These are phyloP conservation scores for Ochromonas danica DNA, from an alignment of 108 stramenopile species.

Conservation along the genomic window DNA sequence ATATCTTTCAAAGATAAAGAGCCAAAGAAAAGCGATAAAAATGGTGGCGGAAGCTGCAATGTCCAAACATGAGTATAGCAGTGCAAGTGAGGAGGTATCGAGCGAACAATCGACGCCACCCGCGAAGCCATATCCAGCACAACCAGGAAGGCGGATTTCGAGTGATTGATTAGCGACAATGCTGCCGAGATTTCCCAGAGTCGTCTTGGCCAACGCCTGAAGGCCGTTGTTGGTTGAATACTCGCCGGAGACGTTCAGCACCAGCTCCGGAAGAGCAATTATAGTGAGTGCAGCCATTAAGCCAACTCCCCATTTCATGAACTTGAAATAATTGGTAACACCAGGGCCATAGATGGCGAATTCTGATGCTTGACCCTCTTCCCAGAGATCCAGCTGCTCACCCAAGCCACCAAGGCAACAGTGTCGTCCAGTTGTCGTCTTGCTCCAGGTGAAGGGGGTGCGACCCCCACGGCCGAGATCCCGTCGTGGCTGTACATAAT, in stretches of 20 bases:
- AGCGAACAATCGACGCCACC: conserved; percentile 48
- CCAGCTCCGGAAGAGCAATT: conserved; percentile 51
- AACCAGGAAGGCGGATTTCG: conserved; percentile 30
- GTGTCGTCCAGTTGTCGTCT: conserved; percentile 60
- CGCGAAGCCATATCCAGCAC: conserved; percentile 51
- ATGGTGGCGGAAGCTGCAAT: conserved; percentile 53
- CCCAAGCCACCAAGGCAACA: conserved; percentile 62
- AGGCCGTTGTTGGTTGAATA: conserved; percentile 7
- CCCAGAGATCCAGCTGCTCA: conserved; percentile 67
- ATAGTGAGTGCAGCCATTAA: conserved; percentile 58
- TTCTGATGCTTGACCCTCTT: conserved; percentile 63
- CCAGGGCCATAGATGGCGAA: conserved; percentile 66
- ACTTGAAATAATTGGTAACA: conserved; percentile 71
- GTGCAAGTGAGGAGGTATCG: conserved; percentile 43
- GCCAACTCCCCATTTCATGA: conserved; percentile 67
- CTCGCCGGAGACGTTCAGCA: conserved; percentile 47
- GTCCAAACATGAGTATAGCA: conserved; percentile 54
- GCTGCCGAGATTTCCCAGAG: conserved; percentile 61
- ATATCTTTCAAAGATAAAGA: conserved; percentile 58
- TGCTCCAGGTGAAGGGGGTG: neutral
- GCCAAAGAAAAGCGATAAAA: conserved; percentile 62
- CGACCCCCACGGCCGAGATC: conserved; percentile 40
- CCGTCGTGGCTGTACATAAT: conserved; percentile 42
- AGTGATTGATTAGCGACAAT: neutral
- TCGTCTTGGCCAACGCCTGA: conserved; percentile 45